Evolutionary conservation across 2,329 filamentous ascomycete genomes (phyloP).

Genomic region (Lachnellula hyalina): DNA sequence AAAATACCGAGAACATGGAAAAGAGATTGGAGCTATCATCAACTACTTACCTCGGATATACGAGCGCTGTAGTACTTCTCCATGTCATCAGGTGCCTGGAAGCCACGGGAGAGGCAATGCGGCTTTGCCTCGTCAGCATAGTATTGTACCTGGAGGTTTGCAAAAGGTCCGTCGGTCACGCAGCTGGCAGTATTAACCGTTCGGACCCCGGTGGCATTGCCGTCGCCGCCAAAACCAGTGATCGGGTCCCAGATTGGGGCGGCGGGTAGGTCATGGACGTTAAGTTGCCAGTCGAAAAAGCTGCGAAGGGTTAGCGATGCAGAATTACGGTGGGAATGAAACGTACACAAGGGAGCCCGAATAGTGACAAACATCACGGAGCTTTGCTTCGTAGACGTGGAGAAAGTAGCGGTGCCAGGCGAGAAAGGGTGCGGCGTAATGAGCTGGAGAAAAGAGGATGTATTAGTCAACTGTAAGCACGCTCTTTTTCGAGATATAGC

Average conservation of each 20-base stretch:
- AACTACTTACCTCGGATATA: neutral
- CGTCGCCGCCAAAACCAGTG: conserved; percentile 31
- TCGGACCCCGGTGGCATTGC: conserved; percentile 13
- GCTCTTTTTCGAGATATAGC: too few species aligned
- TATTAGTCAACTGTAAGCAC: too few species aligned
- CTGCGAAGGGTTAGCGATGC: too few species aligned
- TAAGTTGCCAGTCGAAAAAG: conserved; percentile 31
- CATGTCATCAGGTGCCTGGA: conserved; percentile 2
- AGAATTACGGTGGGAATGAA: too few species aligned
- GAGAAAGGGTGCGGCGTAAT: conserved; percentile 30
- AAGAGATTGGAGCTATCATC: neutral
- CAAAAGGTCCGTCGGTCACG: conserved; percentile 26
- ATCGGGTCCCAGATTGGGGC: conserved; percentile 10
- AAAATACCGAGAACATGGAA: too few species aligned
- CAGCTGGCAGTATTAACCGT: conserved; percentile 16
- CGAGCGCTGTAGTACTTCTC: neutral
- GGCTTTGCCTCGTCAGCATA: conserved; percentile 4
- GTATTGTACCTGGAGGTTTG: conserved; percentile 18
- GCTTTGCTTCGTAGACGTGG: conserved; percentile 28
- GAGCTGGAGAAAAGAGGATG: conserved; percentile 19
- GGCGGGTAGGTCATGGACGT: conserved; percentile 18
- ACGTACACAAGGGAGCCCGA: conserved; percentile 27
- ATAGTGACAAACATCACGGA: conserved; percentile 23
- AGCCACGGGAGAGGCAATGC: conserved; percentile 29
- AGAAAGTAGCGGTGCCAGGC: conserved; percentile 35